Conservation (phyloP, 495 filamentous ascomycete species). For the Penicillium daleae region DNA sequence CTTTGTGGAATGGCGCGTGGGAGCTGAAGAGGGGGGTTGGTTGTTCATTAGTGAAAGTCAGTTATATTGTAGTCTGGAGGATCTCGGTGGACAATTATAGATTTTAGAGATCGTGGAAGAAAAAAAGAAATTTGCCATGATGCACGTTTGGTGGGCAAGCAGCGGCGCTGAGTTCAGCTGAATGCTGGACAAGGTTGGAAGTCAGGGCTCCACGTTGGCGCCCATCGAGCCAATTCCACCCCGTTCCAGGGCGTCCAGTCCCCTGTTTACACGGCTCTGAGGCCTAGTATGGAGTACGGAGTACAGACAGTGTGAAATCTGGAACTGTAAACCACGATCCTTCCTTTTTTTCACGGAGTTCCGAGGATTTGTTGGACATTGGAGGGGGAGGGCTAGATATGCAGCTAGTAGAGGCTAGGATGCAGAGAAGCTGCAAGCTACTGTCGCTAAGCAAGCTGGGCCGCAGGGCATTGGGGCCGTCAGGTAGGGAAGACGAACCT, state of each 20-base stretch:
- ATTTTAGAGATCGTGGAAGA: background rate
- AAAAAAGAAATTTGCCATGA: background rate
- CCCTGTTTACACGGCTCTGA: background rate
- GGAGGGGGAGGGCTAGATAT: background rate
- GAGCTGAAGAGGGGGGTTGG: background rate
- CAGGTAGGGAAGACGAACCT: slow-evolving; percentile 5
- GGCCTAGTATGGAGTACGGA: background rate
- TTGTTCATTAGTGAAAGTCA: background rate
- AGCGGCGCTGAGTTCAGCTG: too few species aligned
- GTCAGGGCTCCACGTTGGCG: slow-evolving; percentile 2
- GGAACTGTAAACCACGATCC: background rate
- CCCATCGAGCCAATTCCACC: background rate
- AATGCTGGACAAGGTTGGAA: background rate
- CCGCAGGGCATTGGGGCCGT: too few species aligned
- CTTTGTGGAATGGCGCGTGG: background rate
- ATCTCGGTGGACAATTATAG: background rate
- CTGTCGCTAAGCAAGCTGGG: slow-evolving; percentile 3
- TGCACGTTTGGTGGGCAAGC: background rate
- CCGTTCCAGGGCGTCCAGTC: background rate
- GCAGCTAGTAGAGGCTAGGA: background rate
- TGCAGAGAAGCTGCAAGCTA: background rate
- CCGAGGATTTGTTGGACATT: background rate
- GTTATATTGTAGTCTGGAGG: background rate
- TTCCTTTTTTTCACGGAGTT: background rate
- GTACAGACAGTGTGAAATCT: too few species aligned